Base-by-base conservation (phyloP, 257 asterid genomes). In the Schizonepeta tenuifolia region DNA sequence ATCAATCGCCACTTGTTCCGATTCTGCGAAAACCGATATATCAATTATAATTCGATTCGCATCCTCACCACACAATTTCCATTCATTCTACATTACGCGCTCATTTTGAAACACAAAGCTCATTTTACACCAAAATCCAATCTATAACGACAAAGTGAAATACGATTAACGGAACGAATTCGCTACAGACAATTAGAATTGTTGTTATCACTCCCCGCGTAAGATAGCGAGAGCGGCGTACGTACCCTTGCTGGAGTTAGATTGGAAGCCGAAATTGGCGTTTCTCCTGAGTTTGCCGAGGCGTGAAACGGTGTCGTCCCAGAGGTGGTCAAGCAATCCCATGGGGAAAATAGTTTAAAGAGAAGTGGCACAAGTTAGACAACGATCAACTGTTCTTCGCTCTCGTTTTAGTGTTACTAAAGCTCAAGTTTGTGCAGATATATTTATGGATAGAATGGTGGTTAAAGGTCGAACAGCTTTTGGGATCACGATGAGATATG, bases 301-400 rank as follows among this genome's bases (percentile, higher is more conserved):
- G 72, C 98, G 96, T 41, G 96, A 96, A 12, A 92, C 87, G 49
- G 96, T 89, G 58, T 92, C 96, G 46, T 92, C 97, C 97, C 97
- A 92, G 61, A 92, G 96, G 84, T 92, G 86, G 59, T 86, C 96
- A 1, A 92, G 94, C 68, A 92, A 81, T 57, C 93, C 93, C 97
- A 91, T 91, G 71, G 47, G 43, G 14, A 58, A 10, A 21, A 1
- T 1, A 2, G 22, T 53, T 5, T 49, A n/a, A 50, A 15, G 67
- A 36, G 59, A 44, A 43, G 35, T 7, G 12, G 76, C 66, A 28
- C 68, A 68, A 8, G 74, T 38, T 74, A 74, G 51, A 33, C 5
- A 63, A 9, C 47, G 47, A 18, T n/a, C 9, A n/a, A 7, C 50
- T 31, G 15, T 63, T 43, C 26, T 14, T 49, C 15, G 3, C 50